Conservation (phyloP, 805 yeast genomes). For the Candida maris region DNA sequence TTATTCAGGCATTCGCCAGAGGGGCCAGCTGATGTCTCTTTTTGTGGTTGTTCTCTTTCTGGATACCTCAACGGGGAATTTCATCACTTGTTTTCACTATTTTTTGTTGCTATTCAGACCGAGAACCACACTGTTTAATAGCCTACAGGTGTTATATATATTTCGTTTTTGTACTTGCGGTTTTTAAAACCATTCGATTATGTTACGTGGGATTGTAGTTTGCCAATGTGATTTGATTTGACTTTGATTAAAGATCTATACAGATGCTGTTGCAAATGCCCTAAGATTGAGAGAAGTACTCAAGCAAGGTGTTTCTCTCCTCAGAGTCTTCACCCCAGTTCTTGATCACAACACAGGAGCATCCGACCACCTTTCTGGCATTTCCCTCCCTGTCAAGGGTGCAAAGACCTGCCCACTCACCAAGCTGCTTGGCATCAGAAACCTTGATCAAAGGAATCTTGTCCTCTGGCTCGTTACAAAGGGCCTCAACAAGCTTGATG, state of each 20-base stretch:
- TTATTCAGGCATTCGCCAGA: too few species aligned
- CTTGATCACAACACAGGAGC: conserved; percentile 98
- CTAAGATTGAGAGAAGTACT: conserved; percentile 86
- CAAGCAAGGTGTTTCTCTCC: conserved; percentile 94
- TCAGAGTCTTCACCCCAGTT: conserved; percentile 99
- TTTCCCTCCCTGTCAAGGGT: conserved; percentile 99
- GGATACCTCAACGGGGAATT: too few species aligned
- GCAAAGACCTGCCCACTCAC: conserved; percentile 99
- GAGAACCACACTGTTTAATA: neutral
- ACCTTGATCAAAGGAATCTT: conserved; percentile 98
- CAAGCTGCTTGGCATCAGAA: conserved; percentile 98
- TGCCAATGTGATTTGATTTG: neutral
- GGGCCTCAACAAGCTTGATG: conserved; percentile 97
- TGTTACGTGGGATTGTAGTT: too few species aligned
- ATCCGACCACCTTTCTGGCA: conserved; percentile 99
- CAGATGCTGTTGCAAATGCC: conserved; percentile 3
- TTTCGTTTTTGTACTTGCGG: too few species aligned
- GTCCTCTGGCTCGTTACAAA: conserved; percentile 95
- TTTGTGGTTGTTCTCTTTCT: too few species aligned
- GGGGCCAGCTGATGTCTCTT: too few species aligned
- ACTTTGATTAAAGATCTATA: neutral
- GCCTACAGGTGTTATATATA: neutral
- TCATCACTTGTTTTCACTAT: too few species aligned
- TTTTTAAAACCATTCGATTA: too few species aligned
- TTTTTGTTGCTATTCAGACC: conserved; percentile 1